Evolutionary conservation across 1,139 yeast species (phyloP), one percentile per base, ranked within the genome.

Genomic region (Suzukiozyma palmioleophila): DNA sequence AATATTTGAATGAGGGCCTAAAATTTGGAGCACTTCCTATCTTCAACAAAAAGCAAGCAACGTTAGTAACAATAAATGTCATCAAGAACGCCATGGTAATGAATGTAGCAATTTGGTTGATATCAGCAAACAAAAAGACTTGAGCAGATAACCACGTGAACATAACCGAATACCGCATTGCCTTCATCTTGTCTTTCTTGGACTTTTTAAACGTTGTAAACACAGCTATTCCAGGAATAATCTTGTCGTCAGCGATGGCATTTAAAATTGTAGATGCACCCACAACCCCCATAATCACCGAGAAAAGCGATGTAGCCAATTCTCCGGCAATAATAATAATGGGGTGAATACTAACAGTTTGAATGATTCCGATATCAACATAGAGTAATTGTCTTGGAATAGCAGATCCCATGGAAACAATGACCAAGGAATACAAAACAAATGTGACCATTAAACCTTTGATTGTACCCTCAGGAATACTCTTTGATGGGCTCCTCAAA

Each of bases 31-130:
- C 98, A 2, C 96, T 80, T 0, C 97, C 94, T 11, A 92, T 66
- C 48, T 84, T 84, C 50, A 92, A 72, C 42, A 92, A 62, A 56
- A 90, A 89, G 59, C 98, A 92, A 1, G 98, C 97, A 47, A 90
- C 61, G 54, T 92, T 92, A 27, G 95, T 89, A 3, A 90, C 96
- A 35, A 90, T 84, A 56, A 92, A 92, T 0, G 98, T 92, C 92
- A 90, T 86, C 41, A 92, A 69, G 53, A 88, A 92, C 0, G 98
- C 96, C 97, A 92, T 89, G 2, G 97, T 90, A 43, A 92, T 90
- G 53, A 89, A 84, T 0, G 94, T 85, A 2, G 98, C 98, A 59
- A 92, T 89, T 58, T 84, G 88, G 60, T 92, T 92, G 47, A 92
- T 85, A 57, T 92, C 95, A 1, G 95, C 86, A 55, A 92, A 80